These are phyloP conservation scores for Xylaria sp. DNA, from an alignment of 2,329 filamentous ascomycete species.

Conservation along the genomic window DNA sequence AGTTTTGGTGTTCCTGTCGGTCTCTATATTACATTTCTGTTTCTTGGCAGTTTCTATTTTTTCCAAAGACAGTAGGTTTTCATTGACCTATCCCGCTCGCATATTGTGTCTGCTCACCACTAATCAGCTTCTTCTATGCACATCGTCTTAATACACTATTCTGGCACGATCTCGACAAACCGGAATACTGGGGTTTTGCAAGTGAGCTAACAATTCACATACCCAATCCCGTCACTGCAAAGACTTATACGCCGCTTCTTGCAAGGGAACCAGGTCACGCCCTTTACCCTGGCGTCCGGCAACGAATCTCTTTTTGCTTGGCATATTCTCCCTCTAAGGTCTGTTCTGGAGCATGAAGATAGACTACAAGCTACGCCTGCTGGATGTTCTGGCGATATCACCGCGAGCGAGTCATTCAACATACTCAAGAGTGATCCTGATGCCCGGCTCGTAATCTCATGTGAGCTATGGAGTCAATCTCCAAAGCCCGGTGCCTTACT, in stretches of 20 bases:
- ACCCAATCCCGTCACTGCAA: not conserved
- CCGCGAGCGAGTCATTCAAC: slow-evolving; percentile 67
- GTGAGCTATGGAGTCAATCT: slow-evolving; percentile 54
- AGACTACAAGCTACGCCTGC: slow-evolving; percentile 64
- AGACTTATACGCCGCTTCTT: slow-evolving; percentile 33
- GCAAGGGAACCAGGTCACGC: slow-evolving; percentile 85
- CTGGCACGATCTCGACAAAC: slow-evolving; percentile 78
- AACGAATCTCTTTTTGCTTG: slow-evolving; percentile 84
- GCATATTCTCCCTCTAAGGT: slow-evolving; percentile 85
- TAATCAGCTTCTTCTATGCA: slow-evolving; percentile 80
- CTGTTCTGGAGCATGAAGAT: slow-evolving; percentile 78
- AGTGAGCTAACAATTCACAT: slow-evolving; percentile 62
- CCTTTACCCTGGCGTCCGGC: slow-evolving; percentile 84
- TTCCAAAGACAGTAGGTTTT: slow-evolving; percentile 81
- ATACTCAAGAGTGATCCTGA: slow-evolving; percentile 72
- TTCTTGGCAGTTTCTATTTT: slow-evolving; percentile 72
- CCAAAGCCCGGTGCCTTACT: not conserved
- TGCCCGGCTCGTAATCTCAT: slow-evolving; percentile 72
- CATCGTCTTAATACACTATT: slow-evolving; percentile 80
- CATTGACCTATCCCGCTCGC: not conserved
- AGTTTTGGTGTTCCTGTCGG: slow-evolving; percentile 68
- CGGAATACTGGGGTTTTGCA: slow-evolving; percentile 87
- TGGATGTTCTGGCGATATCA: slow-evolving; percentile 65
- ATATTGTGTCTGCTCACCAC: slow-evolving; percentile 3
- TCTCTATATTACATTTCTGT: slow-evolving; percentile 75